A percentile compares a stretch with the other conserved stretches of the same genome.
Evolutionary conservation across 495 filamentous ascomycete species (phyloP).

Genomic region (Zalerion maritima): DNA sequence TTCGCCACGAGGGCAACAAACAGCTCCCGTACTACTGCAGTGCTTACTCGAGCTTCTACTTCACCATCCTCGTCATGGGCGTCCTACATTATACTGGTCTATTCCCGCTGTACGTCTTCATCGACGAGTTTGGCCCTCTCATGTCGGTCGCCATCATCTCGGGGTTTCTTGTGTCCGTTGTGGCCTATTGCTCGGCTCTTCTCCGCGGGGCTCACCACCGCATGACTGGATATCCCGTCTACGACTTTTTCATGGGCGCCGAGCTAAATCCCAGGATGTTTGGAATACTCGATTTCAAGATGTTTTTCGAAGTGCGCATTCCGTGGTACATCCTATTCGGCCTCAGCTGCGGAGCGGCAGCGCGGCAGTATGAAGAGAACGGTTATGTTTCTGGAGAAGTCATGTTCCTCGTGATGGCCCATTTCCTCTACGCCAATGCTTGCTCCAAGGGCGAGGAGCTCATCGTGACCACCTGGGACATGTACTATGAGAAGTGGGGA

Average conservation of each 20-base stretch:
- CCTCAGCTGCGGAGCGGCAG: conserved; percentile 59
- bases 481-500: conserved; percentile 99
- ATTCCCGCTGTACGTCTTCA: conserved; percentile 83
- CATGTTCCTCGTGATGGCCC: conserved; percentile 77
- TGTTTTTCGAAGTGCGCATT: conserved; percentile 97
- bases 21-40: conserved; percentile 91
- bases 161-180: conserved; percentile 62
- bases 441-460: conserved; percentile 94
- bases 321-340: conserved; percentile 93
- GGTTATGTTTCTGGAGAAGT: conserved; percentile 89
- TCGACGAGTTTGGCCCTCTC: conserved; percentile 90
- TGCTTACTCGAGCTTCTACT: conserved; percentile 72
- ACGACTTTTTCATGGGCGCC: conserved; percentile 99
- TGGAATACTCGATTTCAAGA: conserved; percentile 90
- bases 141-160: conserved; percentile 83
- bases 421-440: conserved; percentile 92
- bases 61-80: conserved; percentile 54
- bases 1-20: conserved; percentile 65
- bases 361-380: conserved; percentile 75
- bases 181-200: conserved; percentile 75
- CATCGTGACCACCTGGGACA: conserved; percentile 92
- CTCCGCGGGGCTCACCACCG: conserved; percentile 68
- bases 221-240: conserved; percentile 84
- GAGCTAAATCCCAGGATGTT: conserved; percentile 95
- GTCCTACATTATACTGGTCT: conserved; percentile 63